Percentiles rank a stretch among this genome's conserved stretches.
Evolutionary conservation across 768 basidiomycete genomes (phyloP).

Genomic region (Sporobolomyces roseus): DNA sequence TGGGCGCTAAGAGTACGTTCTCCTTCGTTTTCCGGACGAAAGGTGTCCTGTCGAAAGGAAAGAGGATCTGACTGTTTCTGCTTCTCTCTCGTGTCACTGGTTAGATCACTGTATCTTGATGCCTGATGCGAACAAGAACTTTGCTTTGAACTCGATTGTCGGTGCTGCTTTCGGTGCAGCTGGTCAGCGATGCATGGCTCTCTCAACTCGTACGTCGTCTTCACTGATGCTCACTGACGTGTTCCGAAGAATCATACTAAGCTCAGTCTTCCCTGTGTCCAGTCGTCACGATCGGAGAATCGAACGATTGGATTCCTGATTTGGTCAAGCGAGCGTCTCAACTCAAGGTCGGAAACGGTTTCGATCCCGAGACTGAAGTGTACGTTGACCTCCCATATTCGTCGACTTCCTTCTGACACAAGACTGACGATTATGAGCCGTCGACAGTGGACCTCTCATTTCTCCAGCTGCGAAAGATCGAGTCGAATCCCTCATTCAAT

Average conservation of each 20-base stretch:
- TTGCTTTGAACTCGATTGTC: constrained; percentile 86
- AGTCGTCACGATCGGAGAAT: constrained; percentile 70
- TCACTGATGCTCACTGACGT: not conserved
- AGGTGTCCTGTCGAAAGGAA: too few species aligned
- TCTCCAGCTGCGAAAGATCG: constrained; percentile 74
- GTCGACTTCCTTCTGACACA: constrained; percentile 17
- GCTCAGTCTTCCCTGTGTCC: not conserved
- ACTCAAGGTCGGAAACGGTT: constrained; percentile 82
- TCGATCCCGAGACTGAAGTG: constrained; percentile 80
- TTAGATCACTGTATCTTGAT: constrained; percentile 57
- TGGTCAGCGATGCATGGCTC: constrained; percentile 94
- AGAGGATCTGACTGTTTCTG: too few species aligned
- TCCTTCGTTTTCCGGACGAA: not conserved
- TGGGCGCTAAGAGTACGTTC: constrained; percentile 89
- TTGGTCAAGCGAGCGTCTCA: constrained; percentile 73
- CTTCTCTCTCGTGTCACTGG: too few species aligned
- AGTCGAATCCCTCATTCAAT: constrained; percentile 66
- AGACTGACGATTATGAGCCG: not conserved
- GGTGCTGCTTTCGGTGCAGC: constrained; percentile 96
- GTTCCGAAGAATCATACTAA: too few species aligned
- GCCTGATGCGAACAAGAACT: constrained; percentile 84
- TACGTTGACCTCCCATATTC: constrained; percentile 51
- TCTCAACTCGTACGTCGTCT: constrained; percentile 69
- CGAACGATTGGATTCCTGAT: constrained; percentile 75
- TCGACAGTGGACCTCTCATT: constrained; percentile 53